Evolutionary conservation across 768 basidiomycete genomes (phyloP).

Genomic region (Rhodotorula graminis): DNA sequence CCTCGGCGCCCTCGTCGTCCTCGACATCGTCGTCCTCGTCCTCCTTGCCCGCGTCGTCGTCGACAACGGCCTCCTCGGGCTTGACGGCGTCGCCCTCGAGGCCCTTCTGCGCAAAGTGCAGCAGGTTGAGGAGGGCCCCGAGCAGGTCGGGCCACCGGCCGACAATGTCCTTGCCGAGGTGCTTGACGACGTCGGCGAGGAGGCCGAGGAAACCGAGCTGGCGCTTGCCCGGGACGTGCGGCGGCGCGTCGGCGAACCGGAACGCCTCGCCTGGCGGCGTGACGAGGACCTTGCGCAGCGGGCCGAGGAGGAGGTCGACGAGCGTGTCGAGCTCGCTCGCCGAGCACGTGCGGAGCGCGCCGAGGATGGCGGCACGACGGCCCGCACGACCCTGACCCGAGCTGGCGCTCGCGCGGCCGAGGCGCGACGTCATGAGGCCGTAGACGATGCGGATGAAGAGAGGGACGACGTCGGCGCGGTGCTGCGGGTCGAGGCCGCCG

Average conservation of each 20-base stretch:
- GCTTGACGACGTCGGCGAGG: slow-evolving; percentile 74
- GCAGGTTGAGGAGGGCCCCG: slow-evolving; percentile 61
- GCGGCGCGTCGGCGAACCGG: slow-evolving; percentile 30
- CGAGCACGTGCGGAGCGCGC: slow-evolving; percentile 63
- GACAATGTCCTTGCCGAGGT: slow-evolving; percentile 68
- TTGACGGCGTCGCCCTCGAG: slow-evolving; percentile 42
- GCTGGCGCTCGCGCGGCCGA: slow-evolving; percentile 54
- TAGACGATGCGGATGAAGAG: slow-evolving; percentile 71
- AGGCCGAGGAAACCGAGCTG: slow-evolving; percentile 78
- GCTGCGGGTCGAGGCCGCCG: slow-evolving; percentile 55
- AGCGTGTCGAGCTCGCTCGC: slow-evolving; percentile 70
- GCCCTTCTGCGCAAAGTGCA: slow-evolving; percentile 60
- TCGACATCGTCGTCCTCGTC: slow-evolving; percentile 45
- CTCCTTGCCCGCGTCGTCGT: slow-evolving; percentile 26
- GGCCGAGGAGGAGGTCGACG: slow-evolving; percentile 79
- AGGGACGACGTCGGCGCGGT: slow-evolving; percentile 64
- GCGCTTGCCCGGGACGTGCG: slow-evolving; percentile 39
- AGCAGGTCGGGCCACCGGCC: slow-evolving; percentile 71
- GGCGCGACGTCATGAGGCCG: slow-evolving; percentile 78
- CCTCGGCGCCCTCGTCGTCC: slow-evolving; percentile 28
- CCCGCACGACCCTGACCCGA: slow-evolving; percentile 60
- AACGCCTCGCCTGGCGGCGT: slow-evolving; percentile 31
- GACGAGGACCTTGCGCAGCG: slow-evolving; percentile 50
- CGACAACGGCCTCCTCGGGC: slow-evolving; percentile 48
- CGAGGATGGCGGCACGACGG: slow-evolving; percentile 68